Percentiles rank a stretch among this genome's conserved stretches.
Conservation (phyloP, 2,329 filamentous ascomycete genomes). For the Fusarium nodosum region DNA sequence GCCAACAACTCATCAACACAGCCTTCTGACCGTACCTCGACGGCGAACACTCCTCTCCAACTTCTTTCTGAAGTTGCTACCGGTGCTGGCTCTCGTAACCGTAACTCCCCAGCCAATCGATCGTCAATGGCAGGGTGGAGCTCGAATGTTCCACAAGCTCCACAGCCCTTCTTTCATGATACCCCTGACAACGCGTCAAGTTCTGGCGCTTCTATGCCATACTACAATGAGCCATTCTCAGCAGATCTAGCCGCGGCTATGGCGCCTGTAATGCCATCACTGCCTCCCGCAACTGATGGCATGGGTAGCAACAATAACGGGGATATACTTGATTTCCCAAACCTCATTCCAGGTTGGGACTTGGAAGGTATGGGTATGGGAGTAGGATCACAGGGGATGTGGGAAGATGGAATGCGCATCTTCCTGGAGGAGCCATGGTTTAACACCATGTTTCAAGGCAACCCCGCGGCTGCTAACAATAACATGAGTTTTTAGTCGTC, state of each 20-base stretch:
- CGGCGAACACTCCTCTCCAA: constrained; percentile 67
- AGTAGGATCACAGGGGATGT: constrained; percentile 47
- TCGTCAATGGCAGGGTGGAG: constrained; percentile 42
- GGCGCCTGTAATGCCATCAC: constrained; percentile 45
- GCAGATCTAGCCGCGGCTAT: constrained; percentile 48
- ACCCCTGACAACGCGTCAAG: constrained; percentile 31
- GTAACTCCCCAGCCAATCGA: constrained; percentile 29
- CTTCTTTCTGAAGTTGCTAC: constrained; percentile 70
- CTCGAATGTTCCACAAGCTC: constrained; percentile 44
- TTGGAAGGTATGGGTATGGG: constrained; percentile 51
- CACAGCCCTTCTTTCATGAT: constrained; percentile 58
- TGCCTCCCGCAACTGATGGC: constrained; percentile 23
- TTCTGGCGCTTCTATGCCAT: constrained; percentile 22
- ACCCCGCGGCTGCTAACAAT: constrained; percentile 52
- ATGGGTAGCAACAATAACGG: constrained; percentile 30
- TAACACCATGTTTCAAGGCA: constrained; percentile 54
- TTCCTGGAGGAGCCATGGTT: constrained; percentile 59
- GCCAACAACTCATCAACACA: constrained; percentile 33
- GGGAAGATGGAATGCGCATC: constrained; percentile 55
- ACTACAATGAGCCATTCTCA: constrained; percentile 32
- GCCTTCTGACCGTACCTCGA: constrained; percentile 38
- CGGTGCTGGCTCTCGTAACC: constrained; percentile 46
- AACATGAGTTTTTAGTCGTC: constrained; percentile 54
- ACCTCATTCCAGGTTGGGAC: constrained; percentile 50
- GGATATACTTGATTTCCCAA: constrained; percentile 40